These are phyloP conservation scores for Penicillium crystallinum DNA, from an alignment of 495 filamentous ascomycete species.

Conservation along the genomic window DNA sequence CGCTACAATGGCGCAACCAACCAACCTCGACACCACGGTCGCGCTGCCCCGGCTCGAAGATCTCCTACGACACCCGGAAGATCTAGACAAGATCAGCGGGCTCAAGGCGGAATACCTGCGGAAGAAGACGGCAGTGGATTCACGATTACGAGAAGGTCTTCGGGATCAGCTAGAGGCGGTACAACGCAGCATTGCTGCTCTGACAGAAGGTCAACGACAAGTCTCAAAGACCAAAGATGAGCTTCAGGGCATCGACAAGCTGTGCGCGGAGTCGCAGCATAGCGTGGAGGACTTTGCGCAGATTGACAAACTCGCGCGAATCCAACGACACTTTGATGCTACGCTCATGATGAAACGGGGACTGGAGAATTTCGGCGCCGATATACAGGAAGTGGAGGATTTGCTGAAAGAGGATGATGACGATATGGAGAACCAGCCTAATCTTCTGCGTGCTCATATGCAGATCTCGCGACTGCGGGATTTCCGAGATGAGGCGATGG, in stretches of 20 bases:
- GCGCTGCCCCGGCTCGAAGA: constrained; percentile 46
- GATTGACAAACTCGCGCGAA: constrained; percentile 88
- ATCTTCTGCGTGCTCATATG: constrained; percentile 83
- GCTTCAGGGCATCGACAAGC: constrained; percentile 96
- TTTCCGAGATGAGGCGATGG: constrained; percentile 91
- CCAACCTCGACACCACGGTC: constrained; percentile 37
- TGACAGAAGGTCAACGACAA: constrained; percentile 81
- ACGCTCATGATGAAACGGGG: constrained; percentile 88
- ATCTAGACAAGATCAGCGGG: constrained; percentile 89
- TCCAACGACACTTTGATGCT: constrained; percentile 89
- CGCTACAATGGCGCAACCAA: constrained; percentile 34
- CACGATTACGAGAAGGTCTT: constrained; percentile 79
- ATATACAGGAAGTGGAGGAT: constrained; percentile 65
- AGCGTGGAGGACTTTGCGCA: constrained; percentile 97
- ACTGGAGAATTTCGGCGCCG: constrained; percentile 75
- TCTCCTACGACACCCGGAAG: constrained; percentile 63
- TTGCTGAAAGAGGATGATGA: constrained; percentile 77
- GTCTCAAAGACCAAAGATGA: constrained; percentile 91
- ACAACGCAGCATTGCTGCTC: constrained; percentile 79
- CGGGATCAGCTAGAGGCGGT: constrained; percentile 88
- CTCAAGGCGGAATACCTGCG: constrained; percentile 90
- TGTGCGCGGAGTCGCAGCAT: constrained; percentile 91
- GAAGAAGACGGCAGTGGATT: constrained; percentile 88
- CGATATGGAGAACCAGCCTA: constrained; percentile 86
- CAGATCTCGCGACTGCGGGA: constrained; percentile 85